Percentiles rank a stretch among this genome's conserved stretches.
These are phyloP conservation scores for Citrus mangshanensis DNA, from an alignment of 345 rosid genomes.

Conservation along the genomic window DNA sequence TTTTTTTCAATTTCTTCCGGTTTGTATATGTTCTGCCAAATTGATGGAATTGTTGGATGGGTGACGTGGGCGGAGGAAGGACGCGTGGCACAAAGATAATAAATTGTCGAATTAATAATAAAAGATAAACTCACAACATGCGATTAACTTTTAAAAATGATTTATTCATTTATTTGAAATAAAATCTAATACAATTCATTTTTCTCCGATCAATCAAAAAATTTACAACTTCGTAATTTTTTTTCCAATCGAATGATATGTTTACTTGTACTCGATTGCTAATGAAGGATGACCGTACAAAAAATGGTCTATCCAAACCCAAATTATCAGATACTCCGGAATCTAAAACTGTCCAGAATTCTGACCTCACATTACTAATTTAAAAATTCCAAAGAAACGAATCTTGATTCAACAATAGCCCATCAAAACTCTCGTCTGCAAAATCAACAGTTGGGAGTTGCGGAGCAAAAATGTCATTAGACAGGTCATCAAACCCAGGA, in stretches of 20 bases:
- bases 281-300: conserved; percentile 9
- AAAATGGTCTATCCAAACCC: conserved; percentile 8
- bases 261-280: not conserved
- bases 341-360: conserved; percentile 20
- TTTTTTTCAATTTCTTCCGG: too few relatives aligned
- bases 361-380: not conserved
- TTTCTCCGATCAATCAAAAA: not conserved
- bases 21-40: too few relatives aligned
- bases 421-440: conserved; percentile 41
- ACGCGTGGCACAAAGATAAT: too few relatives aligned
- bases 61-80: too few relatives aligned
- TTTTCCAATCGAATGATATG: too few relatives aligned
- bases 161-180: not conserved
- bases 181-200: not conserved
- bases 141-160: too few relatives aligned
- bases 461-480: conserved; percentile 32
- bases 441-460: conserved; percentile 18
- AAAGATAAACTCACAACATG: too few relatives aligned
- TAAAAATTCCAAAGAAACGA: conserved; percentile 68
- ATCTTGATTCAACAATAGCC: conserved; percentile 19
- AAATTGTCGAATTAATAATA: too few relatives aligned
- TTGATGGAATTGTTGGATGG: too few relatives aligned
- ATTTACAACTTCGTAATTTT: not conserved
- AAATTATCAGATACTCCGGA: conserved; percentile 3
- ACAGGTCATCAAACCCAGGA: conserved; percentile 51